Percentiles rank a stretch among this genome's conserved stretches.
Conservation (phyloP, 176 grass and related monocot species). For the Urochloa ruziziensis region DNA sequence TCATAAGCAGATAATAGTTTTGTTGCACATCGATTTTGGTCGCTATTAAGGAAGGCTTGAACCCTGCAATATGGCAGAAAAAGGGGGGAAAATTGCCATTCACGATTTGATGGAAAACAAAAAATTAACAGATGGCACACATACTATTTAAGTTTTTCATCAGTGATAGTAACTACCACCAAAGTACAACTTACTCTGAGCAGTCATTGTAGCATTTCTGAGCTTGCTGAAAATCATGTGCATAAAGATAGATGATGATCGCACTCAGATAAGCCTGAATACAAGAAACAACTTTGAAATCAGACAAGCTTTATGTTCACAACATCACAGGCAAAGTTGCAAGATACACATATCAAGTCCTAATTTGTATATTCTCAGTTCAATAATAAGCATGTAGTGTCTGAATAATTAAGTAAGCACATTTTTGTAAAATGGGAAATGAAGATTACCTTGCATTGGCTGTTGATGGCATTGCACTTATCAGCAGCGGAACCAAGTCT, state of each 20-base stretch:
- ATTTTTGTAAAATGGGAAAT: neutral
- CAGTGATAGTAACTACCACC: neutral
- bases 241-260: constrained; percentile 89
- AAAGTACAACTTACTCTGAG: constrained; percentile 70
- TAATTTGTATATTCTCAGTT: neutral
- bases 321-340: neutral
- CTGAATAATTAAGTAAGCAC: neutral
- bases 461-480: constrained; percentile 91
- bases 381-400: neutral
- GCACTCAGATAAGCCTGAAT: constrained; percentile 93
- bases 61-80: constrained; percentile 52
- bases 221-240: constrained; percentile 97
- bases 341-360: neutral
- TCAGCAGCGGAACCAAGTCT: constrained; percentile 87
- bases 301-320: neutral
- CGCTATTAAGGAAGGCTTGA: constrained; percentile 78
- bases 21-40: constrained; percentile 77
- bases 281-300: constrained; percentile 5
- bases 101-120: neutral
- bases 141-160: neutral
- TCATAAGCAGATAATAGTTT: constrained; percentile 90
- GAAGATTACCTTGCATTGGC: constrained; percentile 91
- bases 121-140: constrained; percentile 3
- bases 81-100: neutral
- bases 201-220: constrained; percentile 99